These are phyloP conservation scores for Daldinia caldariorum DNA, from an alignment of 495 filamentous ascomycete genomes.

Conservation along the genomic window DNA sequence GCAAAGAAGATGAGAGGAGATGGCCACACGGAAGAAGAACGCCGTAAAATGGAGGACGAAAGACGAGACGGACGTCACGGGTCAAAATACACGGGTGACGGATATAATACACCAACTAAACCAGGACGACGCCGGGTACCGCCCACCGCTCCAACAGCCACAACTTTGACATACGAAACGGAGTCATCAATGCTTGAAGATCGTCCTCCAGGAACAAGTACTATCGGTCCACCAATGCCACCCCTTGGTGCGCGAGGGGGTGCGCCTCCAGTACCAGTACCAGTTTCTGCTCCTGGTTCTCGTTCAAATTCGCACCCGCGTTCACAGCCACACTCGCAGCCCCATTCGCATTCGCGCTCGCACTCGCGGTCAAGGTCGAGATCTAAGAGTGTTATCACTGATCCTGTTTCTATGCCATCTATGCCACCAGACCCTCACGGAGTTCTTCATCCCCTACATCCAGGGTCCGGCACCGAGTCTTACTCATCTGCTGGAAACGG, in stretches of 20 bases:
- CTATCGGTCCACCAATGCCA: slow-evolving; percentile 52
- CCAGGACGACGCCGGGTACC: slow-evolving; percentile 56
- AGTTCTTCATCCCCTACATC: slow-evolving; percentile 67
- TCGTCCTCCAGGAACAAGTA: slow-evolving; percentile 42
- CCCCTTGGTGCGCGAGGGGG: slow-evolving; percentile 53
- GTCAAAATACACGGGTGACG: slow-evolving; percentile 67
- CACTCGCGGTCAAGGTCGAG: slow-evolving; percentile 46
- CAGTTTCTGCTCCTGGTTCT: slow-evolving; percentile 26
- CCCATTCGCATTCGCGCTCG: slow-evolving; percentile 24
- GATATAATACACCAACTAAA: slow-evolving; percentile 65
- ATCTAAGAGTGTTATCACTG: slow-evolving; percentile 47
- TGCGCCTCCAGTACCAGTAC: slow-evolving; percentile 53
- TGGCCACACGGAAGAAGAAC: slow-evolving; percentile 72
- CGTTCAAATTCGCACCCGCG: slow-evolving; percentile 38
- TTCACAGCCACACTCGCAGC: slow-evolving; percentile 42
- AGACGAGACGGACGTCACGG: slow-evolving; percentile 53
- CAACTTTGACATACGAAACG: slow-evolving; percentile 51
- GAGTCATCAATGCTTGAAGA: slow-evolving; percentile 58
- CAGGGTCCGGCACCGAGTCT: slow-evolving; percentile 68
- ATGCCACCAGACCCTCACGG: slow-evolving; percentile 66
- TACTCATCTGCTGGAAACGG: slow-evolving; percentile 62
- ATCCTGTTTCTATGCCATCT: slow-evolving; percentile 57
- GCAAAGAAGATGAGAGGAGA: slow-evolving; percentile 72
- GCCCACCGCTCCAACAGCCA: slow-evolving; percentile 48
- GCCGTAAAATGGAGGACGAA: slow-evolving; percentile 63